Percentiles rank a stretch among this genome's conserved stretches.
Conservation (phyloP, 176 grass and related monocot genomes). For the Oryza meyeriana region DNA sequence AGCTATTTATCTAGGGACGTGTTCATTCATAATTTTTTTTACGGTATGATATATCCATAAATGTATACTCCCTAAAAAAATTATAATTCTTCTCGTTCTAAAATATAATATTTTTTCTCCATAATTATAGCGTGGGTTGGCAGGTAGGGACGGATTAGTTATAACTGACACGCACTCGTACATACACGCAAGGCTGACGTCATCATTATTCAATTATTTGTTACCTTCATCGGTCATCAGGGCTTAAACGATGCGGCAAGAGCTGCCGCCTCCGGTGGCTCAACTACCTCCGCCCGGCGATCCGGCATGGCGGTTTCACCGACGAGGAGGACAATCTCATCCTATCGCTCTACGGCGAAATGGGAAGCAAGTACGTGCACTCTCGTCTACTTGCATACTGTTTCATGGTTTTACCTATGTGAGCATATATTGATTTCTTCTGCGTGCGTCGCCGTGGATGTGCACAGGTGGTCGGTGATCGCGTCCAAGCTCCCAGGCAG, state of each 20-base stretch:
- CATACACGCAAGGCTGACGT: not conserved
- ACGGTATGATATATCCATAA: no score
- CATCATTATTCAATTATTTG: not conserved
- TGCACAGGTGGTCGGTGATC: slow-evolving; percentile 77
- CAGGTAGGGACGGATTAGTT: not conserved
- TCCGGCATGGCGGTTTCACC: slow-evolving; percentile 59
- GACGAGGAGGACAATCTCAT: slow-evolving; percentile 47
- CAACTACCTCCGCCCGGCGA: slow-evolving; percentile 56
- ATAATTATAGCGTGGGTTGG: not conserved
- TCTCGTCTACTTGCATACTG: not conserved
- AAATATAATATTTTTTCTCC: no score
- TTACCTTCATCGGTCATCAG: slow-evolving; percentile 11
- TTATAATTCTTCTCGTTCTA: no score
- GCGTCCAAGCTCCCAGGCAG: slow-evolving; percentile 69
- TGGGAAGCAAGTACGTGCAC: slow-evolving; percentile 46
- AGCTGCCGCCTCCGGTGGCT: slow-evolving; percentile 61
- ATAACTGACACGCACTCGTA: not conserved
- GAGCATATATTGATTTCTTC: not conserved
- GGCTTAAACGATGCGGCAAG: slow-evolving; percentile 53
- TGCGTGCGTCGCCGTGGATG: not conserved
- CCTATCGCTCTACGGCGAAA: slow-evolving; percentile 42
- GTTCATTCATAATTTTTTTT: no score
- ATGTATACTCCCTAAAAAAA: no score
- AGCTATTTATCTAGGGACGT: no score
- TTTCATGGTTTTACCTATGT: not conserved